Conservation (phyloP, 192 early-diverging fungal genomes). For the Borealophlyctis nickersoniae region DNA sequence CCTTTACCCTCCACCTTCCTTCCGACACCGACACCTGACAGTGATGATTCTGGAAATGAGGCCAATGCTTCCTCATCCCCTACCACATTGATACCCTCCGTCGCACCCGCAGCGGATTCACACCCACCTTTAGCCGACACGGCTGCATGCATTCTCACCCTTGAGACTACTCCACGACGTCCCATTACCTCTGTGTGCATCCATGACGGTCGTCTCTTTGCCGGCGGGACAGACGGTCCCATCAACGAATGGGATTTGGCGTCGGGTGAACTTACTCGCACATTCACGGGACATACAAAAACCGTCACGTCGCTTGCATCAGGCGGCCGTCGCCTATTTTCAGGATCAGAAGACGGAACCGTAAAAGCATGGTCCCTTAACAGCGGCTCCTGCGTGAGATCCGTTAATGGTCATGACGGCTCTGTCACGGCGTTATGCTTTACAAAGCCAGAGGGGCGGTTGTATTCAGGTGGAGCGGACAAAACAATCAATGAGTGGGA, state of each 20-base stretch:
- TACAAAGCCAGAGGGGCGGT: conserved; percentile 1
- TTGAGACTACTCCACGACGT: too few relatives aligned
- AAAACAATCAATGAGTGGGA: conserved; percentile 38
- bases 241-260: conserved; percentile 29
- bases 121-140: too few relatives aligned
- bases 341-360: conserved; percentile 17
- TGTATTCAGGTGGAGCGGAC: conserved; percentile 31
- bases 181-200: too few relatives aligned
- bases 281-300: too few relatives aligned
- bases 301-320: conserved; percentile 17
- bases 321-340: conserved; percentile 5
- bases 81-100: too few relatives aligned
- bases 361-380: background rate
- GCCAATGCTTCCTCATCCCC: too few relatives aligned
- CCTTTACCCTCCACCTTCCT: too few relatives aligned
- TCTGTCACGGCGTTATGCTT: conserved; percentile 19
- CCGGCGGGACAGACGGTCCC: conserved; percentile 23
- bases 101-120: too few relatives aligned
- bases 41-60: too few relatives aligned
- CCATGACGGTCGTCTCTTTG: conserved; percentile 30
- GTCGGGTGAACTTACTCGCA: too few relatives aligned
- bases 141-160: too few relatives aligned
- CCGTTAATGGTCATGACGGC: conserved; percentile 17
- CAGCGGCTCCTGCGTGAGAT: conserved; percentile 7
- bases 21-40: too few relatives aligned